Percentiles rank a stretch among this genome's conserved stretches.
phyloP scores from a whole-genome alignment of 768 basidiomycete genomes.

The Omphalotus guepiniiformis region DNA sequence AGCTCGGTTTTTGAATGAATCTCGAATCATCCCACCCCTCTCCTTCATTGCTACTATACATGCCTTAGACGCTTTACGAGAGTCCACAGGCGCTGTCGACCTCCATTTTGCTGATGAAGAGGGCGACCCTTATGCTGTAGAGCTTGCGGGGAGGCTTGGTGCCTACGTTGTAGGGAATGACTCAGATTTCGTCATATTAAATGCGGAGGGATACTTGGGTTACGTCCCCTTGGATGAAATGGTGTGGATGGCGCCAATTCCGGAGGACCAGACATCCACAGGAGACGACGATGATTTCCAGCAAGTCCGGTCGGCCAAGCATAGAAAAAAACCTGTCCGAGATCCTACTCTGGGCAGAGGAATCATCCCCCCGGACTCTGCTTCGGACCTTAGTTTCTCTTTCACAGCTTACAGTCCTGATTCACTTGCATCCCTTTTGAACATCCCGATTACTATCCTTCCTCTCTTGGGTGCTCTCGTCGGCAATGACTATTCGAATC shows the following conservation, averaged over 20 bases:
- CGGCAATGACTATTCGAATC: slow-evolving; percentile 75
- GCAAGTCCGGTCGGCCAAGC: slow-evolving; percentile 33
- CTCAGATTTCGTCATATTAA: slow-evolving; percentile 80
- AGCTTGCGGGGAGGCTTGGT: slow-evolving; percentile 66
- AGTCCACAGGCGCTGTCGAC: slow-evolving; percentile 35
- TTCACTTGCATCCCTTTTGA: slow-evolving; percentile 57
- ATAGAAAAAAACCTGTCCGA: slow-evolving; percentile 41
- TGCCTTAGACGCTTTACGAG: slow-evolving; percentile 39
- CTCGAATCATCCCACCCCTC: slow-evolving; percentile 72
- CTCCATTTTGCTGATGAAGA: slow-evolving; percentile 78
- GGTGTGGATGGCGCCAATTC: slow-evolving; percentile 49
- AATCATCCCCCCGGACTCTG: slow-evolving; percentile 50
- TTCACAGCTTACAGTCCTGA: slow-evolving; percentile 59
- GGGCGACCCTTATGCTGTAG: slow-evolving; percentile 81
- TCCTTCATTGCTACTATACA: slow-evolving; percentile 53
- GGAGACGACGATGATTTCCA: slow-evolving; percentile 39
- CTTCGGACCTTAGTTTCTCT: slow-evolving; percentile 44
- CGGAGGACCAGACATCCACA: slow-evolving; percentile 23
- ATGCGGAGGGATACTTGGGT: slow-evolving; percentile 70
- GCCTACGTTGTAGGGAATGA: slow-evolving; percentile 78
- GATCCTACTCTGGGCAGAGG: slow-evolving; percentile 29
- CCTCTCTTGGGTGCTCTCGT: slow-evolving; percentile 76
- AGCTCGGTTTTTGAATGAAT: slow-evolving; percentile 66
- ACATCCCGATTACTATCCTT: slow-evolving; percentile 65
- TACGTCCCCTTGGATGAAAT: slow-evolving; percentile 77